phyloP scores from a whole-genome alignment of 2,329 filamentous ascomycete species.

The Setomelanomma holmii region DNA sequence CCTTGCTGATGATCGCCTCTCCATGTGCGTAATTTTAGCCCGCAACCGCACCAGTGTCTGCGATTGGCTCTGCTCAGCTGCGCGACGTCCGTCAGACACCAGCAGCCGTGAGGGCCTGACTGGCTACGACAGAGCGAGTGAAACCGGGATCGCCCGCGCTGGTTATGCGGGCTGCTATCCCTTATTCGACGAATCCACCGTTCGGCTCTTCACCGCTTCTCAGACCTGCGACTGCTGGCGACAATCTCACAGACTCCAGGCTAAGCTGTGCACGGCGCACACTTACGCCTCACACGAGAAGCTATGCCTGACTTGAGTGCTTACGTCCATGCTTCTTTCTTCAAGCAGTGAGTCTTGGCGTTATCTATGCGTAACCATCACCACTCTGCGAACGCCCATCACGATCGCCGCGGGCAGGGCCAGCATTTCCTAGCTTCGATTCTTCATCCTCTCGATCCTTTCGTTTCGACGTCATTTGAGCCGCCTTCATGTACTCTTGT shows the following conservation, averaged over 20 bases:
- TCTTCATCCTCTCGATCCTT: slow-evolving; percentile 13
- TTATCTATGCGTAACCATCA: slow-evolving; percentile 6
- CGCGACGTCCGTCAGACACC: slow-evolving; percentile 4
- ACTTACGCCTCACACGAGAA: not conserved
- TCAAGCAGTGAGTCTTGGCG: not conserved
- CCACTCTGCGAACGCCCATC: slow-evolving; percentile 10
- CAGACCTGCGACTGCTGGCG: not conserved
- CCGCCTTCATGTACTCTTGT: slow-evolving; percentile 12
- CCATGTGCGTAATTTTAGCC: slow-evolving; percentile 9
- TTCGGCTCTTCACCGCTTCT: slow-evolving; percentile 5
- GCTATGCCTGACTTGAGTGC: not conserved
- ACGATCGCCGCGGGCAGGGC: slow-evolving; percentile 24
- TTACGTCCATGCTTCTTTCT: not conserved
- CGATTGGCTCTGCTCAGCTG: slow-evolving; percentile 4
- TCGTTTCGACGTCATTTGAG: slow-evolving; percentile 23
- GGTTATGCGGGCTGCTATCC: slow-evolving; percentile 11
- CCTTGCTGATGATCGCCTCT: slow-evolving; percentile 12
- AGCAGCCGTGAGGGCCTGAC: slow-evolving; percentile 7
- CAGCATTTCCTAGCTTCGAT: slow-evolving; percentile 22
- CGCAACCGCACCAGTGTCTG: slow-evolving; percentile 14
- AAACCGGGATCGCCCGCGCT: slow-evolving; percentile 34
- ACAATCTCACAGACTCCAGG: not conserved
- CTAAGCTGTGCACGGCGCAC: not conserved
- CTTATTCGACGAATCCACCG: not conserved
- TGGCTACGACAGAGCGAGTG: slow-evolving; percentile 5